Evolutionary conservation across 2,329 filamentous ascomycete genomes (phyloP).

Genomic region (Paecilomyces niveus): DNA sequence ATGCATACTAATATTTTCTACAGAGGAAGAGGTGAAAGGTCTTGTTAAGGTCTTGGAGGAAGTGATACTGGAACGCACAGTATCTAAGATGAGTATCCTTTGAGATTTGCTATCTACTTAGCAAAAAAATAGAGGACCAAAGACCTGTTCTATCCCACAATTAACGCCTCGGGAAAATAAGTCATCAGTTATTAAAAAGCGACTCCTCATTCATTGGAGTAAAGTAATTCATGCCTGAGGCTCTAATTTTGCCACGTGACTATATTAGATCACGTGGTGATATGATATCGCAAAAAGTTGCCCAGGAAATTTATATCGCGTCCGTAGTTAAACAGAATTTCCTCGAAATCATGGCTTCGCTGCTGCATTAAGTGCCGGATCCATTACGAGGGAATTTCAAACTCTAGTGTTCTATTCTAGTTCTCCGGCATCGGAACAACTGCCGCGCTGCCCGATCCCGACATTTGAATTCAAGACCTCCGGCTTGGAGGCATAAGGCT

Average conservation of each 20-base stretch:
- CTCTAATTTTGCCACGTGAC: neutral
- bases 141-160: no score
- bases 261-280: neutral
- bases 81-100: no score
- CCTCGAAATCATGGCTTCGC: neutral
- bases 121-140: no score
- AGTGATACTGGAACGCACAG: slow-evolving; percentile 4
- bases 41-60: slow-evolving; percentile 11
- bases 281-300: neutral
- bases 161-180: no score
- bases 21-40: slow-evolving; percentile 11
- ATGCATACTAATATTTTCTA: neutral
- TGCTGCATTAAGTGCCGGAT: neutral
- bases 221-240: neutral
- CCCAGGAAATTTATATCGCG: neutral
- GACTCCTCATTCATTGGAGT: neutral
- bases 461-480: neutral
- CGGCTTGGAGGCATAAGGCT: neutral
- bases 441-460: neutral
- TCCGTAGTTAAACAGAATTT: neutral
- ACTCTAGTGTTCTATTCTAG: neutral
- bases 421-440: neutral
- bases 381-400: neutral
- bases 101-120: no score
- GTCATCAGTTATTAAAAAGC: neutral